phyloP scores from a whole-genome alignment of 1,139 yeast species.

The Groenewaldozyma sp. region DNA sequence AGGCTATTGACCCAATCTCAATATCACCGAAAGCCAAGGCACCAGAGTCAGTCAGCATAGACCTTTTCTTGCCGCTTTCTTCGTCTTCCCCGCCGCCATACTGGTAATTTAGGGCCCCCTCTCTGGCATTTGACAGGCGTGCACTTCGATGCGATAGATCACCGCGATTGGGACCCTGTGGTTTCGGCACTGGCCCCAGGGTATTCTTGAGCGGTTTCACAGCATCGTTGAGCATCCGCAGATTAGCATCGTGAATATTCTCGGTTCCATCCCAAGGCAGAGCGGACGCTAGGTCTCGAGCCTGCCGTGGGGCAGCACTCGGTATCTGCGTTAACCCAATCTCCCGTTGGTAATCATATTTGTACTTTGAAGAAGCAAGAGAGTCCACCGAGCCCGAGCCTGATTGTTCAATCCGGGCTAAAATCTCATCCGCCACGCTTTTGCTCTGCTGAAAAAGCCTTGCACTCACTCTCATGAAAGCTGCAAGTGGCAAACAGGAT shows the following conservation, averaged over 20 bases:
- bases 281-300: constrained; percentile 44
- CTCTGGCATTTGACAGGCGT: constrained; percentile 52
- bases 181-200: constrained; percentile 11
- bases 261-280: constrained; percentile 69
- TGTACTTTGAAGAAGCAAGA: too few species aligned
- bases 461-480: too few species aligned
- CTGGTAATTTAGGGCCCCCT: constrained; percentile 55
- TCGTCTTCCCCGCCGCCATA: constrained; percentile 37
- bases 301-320: constrained; percentile 39
- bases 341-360: constrained; percentile 31
- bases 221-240: constrained; percentile 57
- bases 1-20: constrained; percentile 58
- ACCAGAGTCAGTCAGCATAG: constrained; percentile 54
- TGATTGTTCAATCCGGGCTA: too few species aligned
- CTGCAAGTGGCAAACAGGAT: too few species aligned
- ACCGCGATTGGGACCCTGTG: constrained; percentile 7
- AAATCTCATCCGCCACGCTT: too few species aligned
- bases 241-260: constrained; percentile 38
- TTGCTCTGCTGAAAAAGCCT: too few species aligned
- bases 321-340: constrained; percentile 37
- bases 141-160: constrained; percentile 21
- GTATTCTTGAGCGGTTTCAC: constrained; percentile 39
- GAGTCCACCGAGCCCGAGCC: too few species aligned
- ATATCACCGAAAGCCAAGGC: constrained; percentile 43
- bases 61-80: constrained; percentile 28